These are phyloP conservation scores for Zea luxurians DNA, from an alignment of 176 grass and related monocot species.

Conservation along the genomic window DNA sequence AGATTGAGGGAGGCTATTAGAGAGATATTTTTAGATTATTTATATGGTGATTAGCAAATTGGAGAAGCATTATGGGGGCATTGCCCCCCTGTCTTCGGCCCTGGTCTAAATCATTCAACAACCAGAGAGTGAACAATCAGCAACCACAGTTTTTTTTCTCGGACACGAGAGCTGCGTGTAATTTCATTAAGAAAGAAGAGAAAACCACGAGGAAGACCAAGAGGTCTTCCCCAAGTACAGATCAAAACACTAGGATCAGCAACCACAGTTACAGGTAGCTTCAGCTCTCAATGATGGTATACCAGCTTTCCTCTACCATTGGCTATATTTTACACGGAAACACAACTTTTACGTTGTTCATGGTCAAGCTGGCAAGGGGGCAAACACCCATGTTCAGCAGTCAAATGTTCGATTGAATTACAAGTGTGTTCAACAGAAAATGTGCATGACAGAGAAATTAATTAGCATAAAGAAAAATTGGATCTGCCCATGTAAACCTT, in stretches of 20 bases:
- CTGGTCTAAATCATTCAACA: slow-evolving; percentile 1
- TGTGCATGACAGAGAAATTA: neutral
- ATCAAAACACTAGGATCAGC: no score
- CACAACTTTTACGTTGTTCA: neutral
- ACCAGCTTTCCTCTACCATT: slow-evolving; percentile 3
- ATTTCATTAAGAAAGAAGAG: no score
- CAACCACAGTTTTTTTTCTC: neutral
- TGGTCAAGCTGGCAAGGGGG: neutral
- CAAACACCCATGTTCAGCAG: neutral
- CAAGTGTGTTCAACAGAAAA: slow-evolving; percentile 22
- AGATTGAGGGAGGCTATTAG: no score
- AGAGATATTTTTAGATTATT: no score
- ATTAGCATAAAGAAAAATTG: slow-evolving; percentile 21
- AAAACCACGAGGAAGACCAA: no score
- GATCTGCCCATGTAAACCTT: no score
- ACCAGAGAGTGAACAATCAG: neutral
- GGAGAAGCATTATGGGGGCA: no score
- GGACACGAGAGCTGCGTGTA: no score
- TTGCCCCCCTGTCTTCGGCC: no score
- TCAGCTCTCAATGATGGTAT: neutral
- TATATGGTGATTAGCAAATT: no score
- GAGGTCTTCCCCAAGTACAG: no score
- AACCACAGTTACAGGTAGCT: neutral
- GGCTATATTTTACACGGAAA: neutral
- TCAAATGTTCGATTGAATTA: slow-evolving; percentile 29